Base-by-base conservation (phyloP, 805 yeast genomes). In the Nakazawaea wickerhamii region DNA sequence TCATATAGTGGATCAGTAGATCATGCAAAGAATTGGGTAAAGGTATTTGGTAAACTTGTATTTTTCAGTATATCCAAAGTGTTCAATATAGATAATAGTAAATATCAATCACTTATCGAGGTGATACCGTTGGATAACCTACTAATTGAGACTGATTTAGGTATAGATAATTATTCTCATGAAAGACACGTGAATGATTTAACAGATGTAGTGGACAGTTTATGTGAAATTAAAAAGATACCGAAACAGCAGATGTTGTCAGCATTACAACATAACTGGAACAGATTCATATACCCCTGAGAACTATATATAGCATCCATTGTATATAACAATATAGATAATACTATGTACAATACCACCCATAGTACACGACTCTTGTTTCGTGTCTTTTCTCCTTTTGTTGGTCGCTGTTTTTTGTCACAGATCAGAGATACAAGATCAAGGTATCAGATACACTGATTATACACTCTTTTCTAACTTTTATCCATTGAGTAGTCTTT, bases 1-100 rank as follows among this genome's bases (percentile, higher is more conserved):
- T 87, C 96, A 0, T 93, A 79, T 58, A 77, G 88, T 6, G 98
- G 98, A 0, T 81, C 95, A 2, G 48, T 68, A 0, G 96, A 88
- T 33, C 87, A 80, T 45, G 74, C 82, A 13, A 55, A 64, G 41
- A 41, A 65, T 33, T 75, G 82, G 70, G 54, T 73, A 37, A 62
- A 61, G 47, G 35, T 55, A 34, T 63, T 55, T 50, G 49, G 61
- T 44, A 49, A 48, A 47, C 30, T 46, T 10, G 59, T 79, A 3
- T 72, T 50, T 47, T 75, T 80, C 41, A 78, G 85, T 13, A 63
- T 77, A n/a, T 75, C 84, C 8, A 54, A 67, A 32, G 64, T 70
- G 48, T 70, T 81, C 36, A 74, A 76, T 40, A 53, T 58, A 33
- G 55, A 59, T 0, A 57, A 61, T 35, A 62, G 61, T 35, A 46